Conservation (phyloP, 2,329 filamentous ascomycete genomes). For the Trichoderma semiorbis region DNA sequence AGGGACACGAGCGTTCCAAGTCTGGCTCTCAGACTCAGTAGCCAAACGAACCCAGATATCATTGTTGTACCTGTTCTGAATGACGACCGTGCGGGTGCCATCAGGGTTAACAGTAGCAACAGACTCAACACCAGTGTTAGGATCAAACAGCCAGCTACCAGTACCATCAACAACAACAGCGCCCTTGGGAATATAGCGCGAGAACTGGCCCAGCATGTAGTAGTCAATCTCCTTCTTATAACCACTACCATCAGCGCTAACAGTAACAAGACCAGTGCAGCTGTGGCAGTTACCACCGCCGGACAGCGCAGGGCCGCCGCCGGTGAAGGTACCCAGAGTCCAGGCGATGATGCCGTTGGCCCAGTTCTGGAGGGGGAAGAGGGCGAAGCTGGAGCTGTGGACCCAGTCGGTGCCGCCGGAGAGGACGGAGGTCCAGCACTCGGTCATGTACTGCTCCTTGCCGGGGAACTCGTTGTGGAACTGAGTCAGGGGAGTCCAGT, state of each 20-base stretch:
- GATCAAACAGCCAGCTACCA: constrained; percentile 42
- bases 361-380: constrained; percentile 50
- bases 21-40: constrained; percentile 32
- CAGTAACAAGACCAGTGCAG: constrained; percentile 52
- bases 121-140: constrained; percentile 39
- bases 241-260: constrained; percentile 42
- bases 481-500: constrained; percentile 37
- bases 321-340: constrained; percentile 43
- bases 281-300: constrained; percentile 38
- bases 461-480: constrained; percentile 40
- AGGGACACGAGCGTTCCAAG: constrained; percentile 39
- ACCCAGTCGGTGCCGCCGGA: constrained; percentile 43
- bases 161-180: constrained; percentile 41
- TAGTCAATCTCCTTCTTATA: constrained; percentile 49
- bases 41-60: constrained; percentile 41
- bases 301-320: constrained; percentile 41
- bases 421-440: constrained; percentile 42
- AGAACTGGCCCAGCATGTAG: constrained; percentile 53
- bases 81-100: constrained; percentile 41
- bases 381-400: constrained; percentile 38
- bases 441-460: constrained; percentile 46
- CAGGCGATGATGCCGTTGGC: constrained; percentile 43
- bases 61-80: constrained; percentile 44
- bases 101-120: constrained; percentile 48
- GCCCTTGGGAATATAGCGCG: constrained; percentile 45